Conservation (phyloP, 371 early-diverging fungal species). For the Mucor racemosus region DNA sequence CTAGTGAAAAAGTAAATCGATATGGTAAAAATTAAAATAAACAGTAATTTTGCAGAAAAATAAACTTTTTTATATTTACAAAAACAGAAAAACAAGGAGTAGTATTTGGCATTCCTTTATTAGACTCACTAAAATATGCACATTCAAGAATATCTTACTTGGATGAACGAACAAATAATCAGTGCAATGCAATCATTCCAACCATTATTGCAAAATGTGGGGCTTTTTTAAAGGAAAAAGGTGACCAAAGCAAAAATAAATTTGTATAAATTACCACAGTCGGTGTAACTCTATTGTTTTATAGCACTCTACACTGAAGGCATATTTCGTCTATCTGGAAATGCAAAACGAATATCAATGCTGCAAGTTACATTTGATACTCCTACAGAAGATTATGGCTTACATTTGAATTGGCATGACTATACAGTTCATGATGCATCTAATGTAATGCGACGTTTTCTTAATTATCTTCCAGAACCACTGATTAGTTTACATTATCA, state of each 20-base stretch:
- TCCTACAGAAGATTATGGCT: constrained; percentile 54
- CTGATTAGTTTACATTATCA: constrained; percentile 61
- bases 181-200: constrained; percentile 55
- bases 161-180: constrained; percentile 28
- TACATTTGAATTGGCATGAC: constrained; percentile 56
- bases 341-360: constrained; percentile 61
- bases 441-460: constrained; percentile 65
- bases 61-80: not conserved
- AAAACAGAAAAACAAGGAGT: constrained; percentile 27
- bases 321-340: constrained; percentile 69
- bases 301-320: constrained; percentile 52
- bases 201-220: constrained; percentile 63
- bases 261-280: not conserved
- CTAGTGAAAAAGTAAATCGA: constrained; percentile 18
- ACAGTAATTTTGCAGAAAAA: constrained; percentile 17
- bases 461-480: constrained; percentile 68
- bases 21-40: not conserved
- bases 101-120: constrained; percentile 47
- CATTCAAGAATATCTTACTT: constrained; percentile 42
- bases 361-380: constrained; percentile 64
- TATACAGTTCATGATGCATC: constrained; percentile 72
- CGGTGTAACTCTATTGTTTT: not conserved
- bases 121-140: constrained; percentile 45
- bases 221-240: constrained; percentile 58
- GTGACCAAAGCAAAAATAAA: constrained; percentile 28